phyloP scores from a whole-genome alignment of 2,329 filamentous ascomycete species.

The Penicillium sp. region DNA sequence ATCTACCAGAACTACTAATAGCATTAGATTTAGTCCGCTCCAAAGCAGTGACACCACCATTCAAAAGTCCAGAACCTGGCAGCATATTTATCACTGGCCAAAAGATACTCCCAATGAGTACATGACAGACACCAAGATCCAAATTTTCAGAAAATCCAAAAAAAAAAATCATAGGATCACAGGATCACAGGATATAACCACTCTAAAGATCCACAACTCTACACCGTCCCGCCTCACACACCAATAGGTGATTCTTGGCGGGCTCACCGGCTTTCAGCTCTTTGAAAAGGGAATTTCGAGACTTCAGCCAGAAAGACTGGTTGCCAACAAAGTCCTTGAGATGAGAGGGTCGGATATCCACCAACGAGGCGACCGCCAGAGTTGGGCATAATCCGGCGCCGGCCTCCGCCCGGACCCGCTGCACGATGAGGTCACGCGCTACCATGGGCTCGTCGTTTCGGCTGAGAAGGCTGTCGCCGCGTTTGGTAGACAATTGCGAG shows the following conservation, averaged over 20 bases:
- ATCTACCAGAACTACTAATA: not conserved
- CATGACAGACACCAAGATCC: not conserved
- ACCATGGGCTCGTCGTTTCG: slow-evolving; percentile 28
- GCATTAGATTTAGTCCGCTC: not conserved
- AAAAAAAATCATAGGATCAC: too few species aligned
- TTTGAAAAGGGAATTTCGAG: slow-evolving; percentile 40
- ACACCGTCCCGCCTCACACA: slow-evolving; percentile 44
- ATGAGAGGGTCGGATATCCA: slow-evolving; percentile 40
- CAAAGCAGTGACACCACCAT: not conserved
- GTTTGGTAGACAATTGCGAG: slow-evolving; percentile 10
- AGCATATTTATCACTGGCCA: not conserved
- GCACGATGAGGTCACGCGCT: slow-evolving; percentile 33
- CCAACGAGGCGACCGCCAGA: slow-evolving; percentile 35
- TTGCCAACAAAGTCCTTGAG: slow-evolving; percentile 38
- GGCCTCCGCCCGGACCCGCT: slow-evolving; percentile 38
- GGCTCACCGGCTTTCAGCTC: slow-evolving; percentile 37
- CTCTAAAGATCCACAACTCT: slow-evolving; percentile 37
- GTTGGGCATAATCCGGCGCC: slow-evolving; percentile 36
- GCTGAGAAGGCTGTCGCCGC: slow-evolving; percentile 19
- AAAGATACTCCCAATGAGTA: not conserved
- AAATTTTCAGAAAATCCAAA: not conserved
- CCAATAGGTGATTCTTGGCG: slow-evolving; percentile 41
- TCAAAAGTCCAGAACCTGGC: not conserved
- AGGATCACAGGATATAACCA: not conserved
- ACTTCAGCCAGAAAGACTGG: slow-evolving; percentile 42